These are phyloP conservation scores for Fragaria iinumae DNA, from an alignment of 306 rosid genomes.

Conservation along the genomic window DNA sequence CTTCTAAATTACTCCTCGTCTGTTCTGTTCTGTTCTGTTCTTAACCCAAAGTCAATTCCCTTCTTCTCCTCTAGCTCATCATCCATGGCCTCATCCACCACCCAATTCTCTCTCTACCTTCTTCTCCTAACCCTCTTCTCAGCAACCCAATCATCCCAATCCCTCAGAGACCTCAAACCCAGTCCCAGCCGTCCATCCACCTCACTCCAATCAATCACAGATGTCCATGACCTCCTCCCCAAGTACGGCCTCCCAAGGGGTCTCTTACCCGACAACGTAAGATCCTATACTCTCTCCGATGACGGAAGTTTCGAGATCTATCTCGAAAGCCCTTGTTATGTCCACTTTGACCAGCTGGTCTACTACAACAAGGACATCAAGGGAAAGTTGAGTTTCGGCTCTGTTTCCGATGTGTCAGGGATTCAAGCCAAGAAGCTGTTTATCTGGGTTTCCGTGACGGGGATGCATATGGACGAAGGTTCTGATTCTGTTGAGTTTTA, in stretches of 20 bases:
- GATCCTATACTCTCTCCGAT: conserved; percentile 54
- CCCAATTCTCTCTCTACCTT: conserved; percentile 24
- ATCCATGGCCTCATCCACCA: conserved; percentile 35
- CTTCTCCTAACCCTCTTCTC: conserved; percentile 25
- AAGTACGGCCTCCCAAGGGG: conserved; percentile 70
- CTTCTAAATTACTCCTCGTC: too few relatives aligned
- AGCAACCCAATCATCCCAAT: conserved; percentile 15
- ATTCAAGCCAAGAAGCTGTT: conserved; percentile 65
- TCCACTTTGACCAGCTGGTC: conserved; percentile 43
- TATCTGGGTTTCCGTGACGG: conserved; percentile 61
- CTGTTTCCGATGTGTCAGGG: conserved; percentile 56
- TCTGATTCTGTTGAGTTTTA: conserved; percentile 44
- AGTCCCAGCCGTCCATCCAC: conserved; percentile 13
- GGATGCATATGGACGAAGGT: conserved; percentile 36
- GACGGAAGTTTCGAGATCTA: conserved; percentile 50
- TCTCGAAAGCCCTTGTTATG: conserved; percentile 54
- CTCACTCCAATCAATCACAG: conserved; percentile 19
- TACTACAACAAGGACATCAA: conserved; percentile 47
- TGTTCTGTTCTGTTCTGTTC: too few relatives aligned
- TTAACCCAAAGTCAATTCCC: background rate
- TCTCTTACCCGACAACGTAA: conserved; percentile 61
- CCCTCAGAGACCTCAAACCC: conserved; percentile 20
- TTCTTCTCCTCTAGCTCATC: background rate
- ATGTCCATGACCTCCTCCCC: conserved; percentile 64
- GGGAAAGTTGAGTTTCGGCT: conserved; percentile 50